phyloP scores from a whole-genome alignment of 495 filamentous ascomycete genomes.

The Xylaria venustula region DNA sequence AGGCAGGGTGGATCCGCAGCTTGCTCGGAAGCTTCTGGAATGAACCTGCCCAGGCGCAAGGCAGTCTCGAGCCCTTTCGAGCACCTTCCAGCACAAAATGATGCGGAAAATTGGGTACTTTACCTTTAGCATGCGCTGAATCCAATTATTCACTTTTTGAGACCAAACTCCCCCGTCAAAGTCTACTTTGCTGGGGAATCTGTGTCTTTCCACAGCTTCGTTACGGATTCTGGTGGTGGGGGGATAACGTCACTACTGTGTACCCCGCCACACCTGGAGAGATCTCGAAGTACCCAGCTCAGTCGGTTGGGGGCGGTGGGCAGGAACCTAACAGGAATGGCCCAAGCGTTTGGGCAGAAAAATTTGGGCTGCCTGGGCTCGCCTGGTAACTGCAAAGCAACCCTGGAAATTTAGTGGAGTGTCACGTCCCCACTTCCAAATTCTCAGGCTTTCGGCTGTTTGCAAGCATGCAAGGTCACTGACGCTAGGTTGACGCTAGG shows the following conservation, averaged over 20 bases:
- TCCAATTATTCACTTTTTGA: neutral
- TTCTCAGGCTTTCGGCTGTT: no score
- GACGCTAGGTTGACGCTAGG: no score
- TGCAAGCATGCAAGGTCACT: no score
- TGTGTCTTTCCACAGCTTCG: slow-evolving; percentile 5
- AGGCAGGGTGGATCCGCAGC: slow-evolving; percentile 8
- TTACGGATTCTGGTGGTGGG: slow-evolving; percentile 2
- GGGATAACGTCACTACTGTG: slow-evolving; percentile 10
- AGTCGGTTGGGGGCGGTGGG: neutral
- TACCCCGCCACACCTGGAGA: slow-evolving; percentile 5
- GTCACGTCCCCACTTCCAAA: neutral
- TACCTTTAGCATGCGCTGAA: neutral
- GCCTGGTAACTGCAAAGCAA: slow-evolving; percentile 9
- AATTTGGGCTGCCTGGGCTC: slow-evolving; percentile 1
- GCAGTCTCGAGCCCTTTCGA: neutral
- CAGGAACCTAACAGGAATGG: neutral
- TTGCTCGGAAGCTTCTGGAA: slow-evolving; percentile 18
- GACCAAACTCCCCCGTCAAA: no score
- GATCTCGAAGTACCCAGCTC: neutral
- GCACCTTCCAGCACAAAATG: neutral
- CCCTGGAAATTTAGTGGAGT: neutral
- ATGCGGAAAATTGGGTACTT: neutral
- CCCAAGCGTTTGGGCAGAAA: slow-evolving; percentile 13
- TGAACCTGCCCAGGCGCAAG: neutral
- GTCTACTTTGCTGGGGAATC: neutral